Evolutionary conservation across 257 asterid species (phyloP), one percentile per base, ranked within the genome.

Genomic region (Nicotiana obtusifolia): DNA sequence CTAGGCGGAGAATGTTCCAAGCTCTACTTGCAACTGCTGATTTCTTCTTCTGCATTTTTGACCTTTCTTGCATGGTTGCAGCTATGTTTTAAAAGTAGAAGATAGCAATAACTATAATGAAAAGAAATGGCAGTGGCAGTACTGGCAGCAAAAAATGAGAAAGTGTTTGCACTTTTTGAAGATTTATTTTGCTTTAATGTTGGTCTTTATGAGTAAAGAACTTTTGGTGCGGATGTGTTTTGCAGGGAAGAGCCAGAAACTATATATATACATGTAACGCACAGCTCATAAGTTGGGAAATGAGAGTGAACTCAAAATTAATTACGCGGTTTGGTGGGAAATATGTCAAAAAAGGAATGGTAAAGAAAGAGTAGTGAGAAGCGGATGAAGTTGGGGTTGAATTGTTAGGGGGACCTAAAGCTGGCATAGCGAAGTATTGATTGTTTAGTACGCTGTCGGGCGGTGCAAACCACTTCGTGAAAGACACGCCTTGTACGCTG

Each of bases 1-100:
- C 94, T 1, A 93, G 65, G 9, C 93, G 97, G 52, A 91, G 83
- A 22, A 80, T 66, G n/a, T 87, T 83, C 97, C 97, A 93, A 4
- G 93, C 89, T 81, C 89, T 85, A 71, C 65, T 84, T 8, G 30
- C 62, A 56, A 56, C 24, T 1, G 0, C 10, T 0, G 62, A 56
- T 17, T 2, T 19, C 22, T 56, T 56, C 62, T 17, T 56, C 62
- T 56, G 62, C 24, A 56, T 56, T 56, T 56, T 56, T n/a, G 22
- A 16, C 62, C 19, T 56, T 56, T 56, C 61, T 56, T 56, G 61
- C 61, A 56, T 56, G 7, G 62, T 17, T 16, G 62, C 22, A 52
- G 19, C 57, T 52, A 6, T 56, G 61, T 5, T 19, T 56, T 56
- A 17, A 56, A 7, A 56, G 62, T 56, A 7, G 60, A 44, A 24